Evolutionary conservation across 2,329 filamentous ascomycete genomes (phyloP).

Genomic region (Cryphonectria parasitica): DNA sequence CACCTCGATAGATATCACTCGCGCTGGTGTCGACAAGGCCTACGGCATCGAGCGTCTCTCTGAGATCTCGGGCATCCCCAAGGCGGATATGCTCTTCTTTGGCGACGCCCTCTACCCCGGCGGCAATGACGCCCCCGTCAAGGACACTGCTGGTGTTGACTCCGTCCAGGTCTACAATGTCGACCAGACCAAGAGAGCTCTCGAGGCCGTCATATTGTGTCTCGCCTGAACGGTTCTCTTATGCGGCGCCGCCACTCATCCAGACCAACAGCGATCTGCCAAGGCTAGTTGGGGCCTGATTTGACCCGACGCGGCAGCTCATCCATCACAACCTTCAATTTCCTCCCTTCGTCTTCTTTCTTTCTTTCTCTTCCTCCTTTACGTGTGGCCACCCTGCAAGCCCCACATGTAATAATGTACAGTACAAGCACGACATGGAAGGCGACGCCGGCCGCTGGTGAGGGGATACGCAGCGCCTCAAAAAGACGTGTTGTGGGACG

Average conservation of each 20-base stretch:
- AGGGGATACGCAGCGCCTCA: not conserved
- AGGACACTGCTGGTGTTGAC: constrained; percentile 27
- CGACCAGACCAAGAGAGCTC: constrained; percentile 29
- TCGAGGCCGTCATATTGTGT: constrained; percentile 28
- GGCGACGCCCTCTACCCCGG: constrained; percentile 46
- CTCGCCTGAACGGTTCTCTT: constrained; percentile 11
- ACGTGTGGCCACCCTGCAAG: not conserved
- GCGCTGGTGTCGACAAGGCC: constrained; percentile 45
- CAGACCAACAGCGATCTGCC: not conserved
- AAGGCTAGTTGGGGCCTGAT: not conserved
- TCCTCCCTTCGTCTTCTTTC: not conserved
- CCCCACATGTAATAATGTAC: not conserved
- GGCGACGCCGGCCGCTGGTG: not conserved
- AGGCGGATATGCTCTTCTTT: constrained; percentile 46
- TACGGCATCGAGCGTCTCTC: constrained; percentile 37
- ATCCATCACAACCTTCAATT: not conserved
- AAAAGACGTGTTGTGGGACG: not conserved
- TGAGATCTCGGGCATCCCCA: constrained; percentile 38
- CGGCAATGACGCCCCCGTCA: constrained; percentile 39
- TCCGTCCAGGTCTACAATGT: constrained; percentile 27
- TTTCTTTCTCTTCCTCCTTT: too few relatives aligned
- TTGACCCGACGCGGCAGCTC: not conserved
- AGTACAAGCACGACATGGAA: not conserved
- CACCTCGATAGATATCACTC: constrained; percentile 46
- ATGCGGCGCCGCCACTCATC: not conserved